Evolutionary conservation across 2,329 filamentous ascomycete species (phyloP).

Genomic region (Paecilomyces formosus): DNA sequence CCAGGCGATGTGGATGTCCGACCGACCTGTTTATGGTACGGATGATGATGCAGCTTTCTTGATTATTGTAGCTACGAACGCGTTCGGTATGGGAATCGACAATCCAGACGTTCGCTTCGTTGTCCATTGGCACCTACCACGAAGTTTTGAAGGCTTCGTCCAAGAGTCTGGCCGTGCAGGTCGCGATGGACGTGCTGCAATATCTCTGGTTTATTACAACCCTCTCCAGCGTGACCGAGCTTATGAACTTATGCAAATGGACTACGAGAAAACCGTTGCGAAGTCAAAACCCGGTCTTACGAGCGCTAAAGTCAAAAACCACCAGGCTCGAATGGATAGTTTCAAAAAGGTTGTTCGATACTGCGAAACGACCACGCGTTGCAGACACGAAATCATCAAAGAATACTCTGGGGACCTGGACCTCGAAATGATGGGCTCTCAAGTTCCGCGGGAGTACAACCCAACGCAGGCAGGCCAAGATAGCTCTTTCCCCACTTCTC

Average conservation of each 20-base stretch:
- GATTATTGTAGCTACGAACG: conserved; percentile 89
- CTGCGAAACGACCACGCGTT: conserved; percentile 67
- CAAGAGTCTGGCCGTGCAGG: conserved; percentile 92
- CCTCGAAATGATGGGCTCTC: conserved; percentile 24
- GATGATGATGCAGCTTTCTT: conserved; percentile 57
- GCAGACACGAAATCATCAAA: conserved; percentile 68
- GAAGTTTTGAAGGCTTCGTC: conserved; percentile 92
- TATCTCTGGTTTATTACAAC: conserved; percentile 87
- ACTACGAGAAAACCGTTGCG: conserved; percentile 29
- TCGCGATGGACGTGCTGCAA: conserved; percentile 76
- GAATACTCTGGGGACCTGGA: conserved; percentile 66
- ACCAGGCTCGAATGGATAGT: conserved; percentile 49
- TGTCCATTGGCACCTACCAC: conserved; percentile 87
- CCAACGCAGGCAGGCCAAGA: conserved; percentile 14
- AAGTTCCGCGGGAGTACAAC: conserved; percentile 5
- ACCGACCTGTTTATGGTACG: conserved; percentile 5
- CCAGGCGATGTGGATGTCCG: conserved; percentile 34
- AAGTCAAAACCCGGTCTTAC: conserved; percentile 35
- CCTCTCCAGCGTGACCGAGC: conserved; percentile 77
- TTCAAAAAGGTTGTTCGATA: conserved; percentile 66
- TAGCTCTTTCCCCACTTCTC: conserved; percentile 26
- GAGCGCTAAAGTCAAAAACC: conserved; percentile 26
- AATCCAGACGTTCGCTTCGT: conserved; percentile 93
- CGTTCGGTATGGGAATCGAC: conserved; percentile 97
- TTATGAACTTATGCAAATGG: conserved; percentile 44